A percentile compares a stretch with the other conserved stretches of the same genome.
Evolutionary conservation across 2,329 filamentous ascomycete species (phyloP).

Genomic region (Diaporthe vaccinii): DNA sequence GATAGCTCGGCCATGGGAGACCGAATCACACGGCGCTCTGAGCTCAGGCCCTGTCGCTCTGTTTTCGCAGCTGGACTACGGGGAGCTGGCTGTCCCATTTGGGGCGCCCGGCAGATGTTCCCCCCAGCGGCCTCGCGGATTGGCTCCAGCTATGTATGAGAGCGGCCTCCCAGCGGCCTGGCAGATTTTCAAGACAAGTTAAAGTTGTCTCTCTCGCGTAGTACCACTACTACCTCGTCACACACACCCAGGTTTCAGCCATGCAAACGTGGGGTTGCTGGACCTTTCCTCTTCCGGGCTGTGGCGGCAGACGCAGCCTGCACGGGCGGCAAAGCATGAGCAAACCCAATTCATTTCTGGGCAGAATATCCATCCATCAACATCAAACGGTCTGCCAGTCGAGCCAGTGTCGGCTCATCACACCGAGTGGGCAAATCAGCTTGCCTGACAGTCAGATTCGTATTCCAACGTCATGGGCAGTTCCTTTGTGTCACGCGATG

Average conservation of each 20-base stretch:
- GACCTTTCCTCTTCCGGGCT: not conserved
- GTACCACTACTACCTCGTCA: conserved; percentile 17
- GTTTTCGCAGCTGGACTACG: not conserved
- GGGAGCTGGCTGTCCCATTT: not conserved
- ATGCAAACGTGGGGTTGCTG: conserved; percentile 30
- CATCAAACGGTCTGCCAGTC: not conserved
- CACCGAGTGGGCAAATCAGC: not conserved
- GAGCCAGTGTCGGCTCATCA: not conserved
- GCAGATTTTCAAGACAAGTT: not conserved
- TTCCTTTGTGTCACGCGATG: conserved; percentile 6
- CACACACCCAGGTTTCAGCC: conserved; percentile 20
- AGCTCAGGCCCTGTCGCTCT: not conserved
- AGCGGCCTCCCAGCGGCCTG: not conserved
- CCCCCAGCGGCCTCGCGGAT: not conserved
- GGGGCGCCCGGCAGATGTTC: not conserved
- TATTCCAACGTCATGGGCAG: conserved; percentile 12
- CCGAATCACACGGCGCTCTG: not conserved
- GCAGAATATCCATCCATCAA: not conserved
- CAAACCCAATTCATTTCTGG: conserved; percentile 30
- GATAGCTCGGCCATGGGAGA: not conserved
- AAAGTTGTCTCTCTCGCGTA: conserved; percentile 1
- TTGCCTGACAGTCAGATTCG: conserved; percentile 7
- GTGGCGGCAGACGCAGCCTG: not conserved
- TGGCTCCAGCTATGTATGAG: not conserved
- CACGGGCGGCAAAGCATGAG: conserved; percentile 1